Base-by-base conservation (phyloP, 306 rosid species). In the Urtica urens region DNA sequence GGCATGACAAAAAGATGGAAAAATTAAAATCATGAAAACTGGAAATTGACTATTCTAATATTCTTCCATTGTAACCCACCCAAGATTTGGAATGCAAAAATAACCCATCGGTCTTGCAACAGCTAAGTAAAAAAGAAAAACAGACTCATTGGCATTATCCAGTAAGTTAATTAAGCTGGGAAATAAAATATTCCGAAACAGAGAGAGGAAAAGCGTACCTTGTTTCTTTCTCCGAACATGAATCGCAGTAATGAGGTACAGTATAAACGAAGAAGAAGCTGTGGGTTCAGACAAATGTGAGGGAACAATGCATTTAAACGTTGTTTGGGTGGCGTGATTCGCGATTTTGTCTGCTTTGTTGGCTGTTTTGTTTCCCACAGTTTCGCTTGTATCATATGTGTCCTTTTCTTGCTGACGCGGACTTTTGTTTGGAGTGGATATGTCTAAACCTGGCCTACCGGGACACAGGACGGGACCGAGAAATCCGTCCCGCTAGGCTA, bases 381-480 rank as follows among this genome's bases (percentile, higher is more conserved):
- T 35, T 38, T 38, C 17, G 34, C 24, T 7, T 14, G 35, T 37
- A 11, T n/a, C 58, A 3, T 38, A 28, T 18, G 15, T 6, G 23
- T 40, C 24, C 21, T 41, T 53, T 46, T 16, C 43, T 43, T 20
- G 33, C 62, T 56, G 43, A 56, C 62, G 62, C 27, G 38, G 59
- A 38, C n/a, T 54, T 2, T 25, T 35, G 40, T 26, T 54, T 19
- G 41, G 51, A 56, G n/a, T 42, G 22, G 41, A 55, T 55, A 54
- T 47, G 40, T 16, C 40, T 28, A 30, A n/a, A n/a, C n/a, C n/a
- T n/a, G n/a, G n/a, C n/a, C n/a, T n/a, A n/a, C n/a, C n/a, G n/a
- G n/a, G n/a, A n/a, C n/a, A n/a, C n/a, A n/a, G n/a, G n/a, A n/a
- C n/a, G n/a, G n/a, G n/a, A n/a, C n/a, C n/a, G n/a, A n/a, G n/a